These are phyloP conservation scores for Penstemon newberryi DNA, from an alignment of 257 asterid genomes.

Conservation along the genomic window DNA sequence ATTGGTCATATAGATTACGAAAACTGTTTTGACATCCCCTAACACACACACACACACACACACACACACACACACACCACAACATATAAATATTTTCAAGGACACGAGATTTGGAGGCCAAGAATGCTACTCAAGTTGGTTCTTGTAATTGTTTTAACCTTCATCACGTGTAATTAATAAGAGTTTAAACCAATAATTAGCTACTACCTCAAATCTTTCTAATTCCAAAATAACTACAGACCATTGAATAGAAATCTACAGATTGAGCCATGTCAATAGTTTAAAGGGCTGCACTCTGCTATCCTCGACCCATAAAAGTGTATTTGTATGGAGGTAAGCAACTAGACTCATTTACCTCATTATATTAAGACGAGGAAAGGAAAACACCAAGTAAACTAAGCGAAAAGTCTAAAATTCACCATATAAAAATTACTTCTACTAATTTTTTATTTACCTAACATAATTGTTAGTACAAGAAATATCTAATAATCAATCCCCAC, in stretches of 20 bases:
- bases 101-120: not conserved
- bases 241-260: not conserved
- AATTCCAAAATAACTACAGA: conserved; percentile 17
- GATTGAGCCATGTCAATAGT: not conserved
- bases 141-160: conserved; percentile 10
- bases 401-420: too few relatives aligned
- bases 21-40: not conserved
- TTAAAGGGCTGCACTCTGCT: not conserved
- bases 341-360: too few relatives aligned
- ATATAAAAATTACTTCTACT: not conserved
- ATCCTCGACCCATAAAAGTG: too few relatives aligned
- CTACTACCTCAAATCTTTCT: not conserved
- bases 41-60: too few relatives aligned
- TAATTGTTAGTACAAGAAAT: not conserved
- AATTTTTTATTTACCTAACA: not conserved
- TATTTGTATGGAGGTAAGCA: too few relatives aligned
- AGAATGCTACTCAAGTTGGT: not conserved
- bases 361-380: too few relatives aligned
- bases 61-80: too few relatives aligned
- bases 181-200: not conserved
- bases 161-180: not conserved
- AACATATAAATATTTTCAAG: too few relatives aligned
- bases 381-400: too few relatives aligned
- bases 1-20: not conserved
- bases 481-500: not conserved